These are phyloP conservation scores for Thoreauomyces humboldtii DNA, from an alignment of 192 early-diverging fungal genomes.

Conservation along the genomic window DNA sequence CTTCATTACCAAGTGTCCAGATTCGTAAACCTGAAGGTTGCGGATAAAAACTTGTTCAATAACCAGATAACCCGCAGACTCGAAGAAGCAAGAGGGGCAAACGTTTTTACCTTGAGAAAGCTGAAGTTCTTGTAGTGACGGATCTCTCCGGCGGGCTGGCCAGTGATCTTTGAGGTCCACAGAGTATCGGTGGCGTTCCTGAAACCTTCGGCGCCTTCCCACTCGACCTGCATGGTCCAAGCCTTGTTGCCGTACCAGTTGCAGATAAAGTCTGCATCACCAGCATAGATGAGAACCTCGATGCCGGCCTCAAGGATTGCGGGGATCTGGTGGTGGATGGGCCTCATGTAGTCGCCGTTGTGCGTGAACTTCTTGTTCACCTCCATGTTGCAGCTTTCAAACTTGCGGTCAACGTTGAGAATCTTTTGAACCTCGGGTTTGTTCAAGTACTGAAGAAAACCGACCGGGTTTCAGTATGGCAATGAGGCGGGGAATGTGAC, in stretches of 20 bases:
- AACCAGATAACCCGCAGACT: no score
- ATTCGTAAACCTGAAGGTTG: slow-evolving; percentile 80
- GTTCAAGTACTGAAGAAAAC: slow-evolving; percentile 87
- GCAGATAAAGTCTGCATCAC: slow-evolving; percentile 93
- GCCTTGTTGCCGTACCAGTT: slow-evolving; percentile 86
- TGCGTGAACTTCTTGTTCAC: slow-evolving; percentile 76
- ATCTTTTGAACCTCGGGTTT: slow-evolving; percentile 63
- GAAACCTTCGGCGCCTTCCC: slow-evolving; percentile 76
- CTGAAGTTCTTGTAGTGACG: slow-evolving; percentile 70
- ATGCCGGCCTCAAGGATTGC: slow-evolving; percentile 74
- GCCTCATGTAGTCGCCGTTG: slow-evolving; percentile 91
- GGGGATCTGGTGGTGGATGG: slow-evolving; percentile 58
- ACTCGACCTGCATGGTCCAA: slow-evolving; percentile 81
- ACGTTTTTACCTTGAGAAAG: no score
- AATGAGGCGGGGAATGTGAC: no score
- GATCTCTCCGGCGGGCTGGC: slow-evolving; percentile 62
- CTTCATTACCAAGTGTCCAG: slow-evolving; percentile 70
- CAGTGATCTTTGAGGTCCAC: slow-evolving; percentile 65
- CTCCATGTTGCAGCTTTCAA: slow-evolving; percentile 79
- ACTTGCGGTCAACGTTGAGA: slow-evolving; percentile 75
- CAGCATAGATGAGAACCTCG: slow-evolving; percentile 85
- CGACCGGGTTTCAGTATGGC: no score
- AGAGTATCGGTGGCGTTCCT: slow-evolving; percentile 59
- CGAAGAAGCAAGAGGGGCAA: no score
- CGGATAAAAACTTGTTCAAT: no score